Percentiles rank a stretch among this genome's conserved stretches.
Conservation (phyloP, 78 protist species). For the Creolimax fragrantissima region DNA sequence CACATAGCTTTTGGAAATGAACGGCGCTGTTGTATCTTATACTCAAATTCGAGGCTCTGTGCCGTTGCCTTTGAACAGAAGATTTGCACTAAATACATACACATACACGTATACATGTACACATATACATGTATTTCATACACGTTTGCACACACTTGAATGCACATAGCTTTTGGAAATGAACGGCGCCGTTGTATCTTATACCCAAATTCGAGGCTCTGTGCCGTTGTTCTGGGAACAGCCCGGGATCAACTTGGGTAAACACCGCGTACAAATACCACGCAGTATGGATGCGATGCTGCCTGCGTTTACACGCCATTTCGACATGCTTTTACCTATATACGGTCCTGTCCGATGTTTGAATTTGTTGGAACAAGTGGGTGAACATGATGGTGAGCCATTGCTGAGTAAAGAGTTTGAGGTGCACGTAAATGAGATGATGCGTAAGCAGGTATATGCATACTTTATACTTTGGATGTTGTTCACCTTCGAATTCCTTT, state of each 20-base stretch:
- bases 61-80: too few species aligned
- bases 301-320: constrained; percentile 58
- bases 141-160: too few species aligned
- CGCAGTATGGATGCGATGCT: constrained; percentile 36
- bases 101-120: too few species aligned
- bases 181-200: neutral
- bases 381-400: neutral
- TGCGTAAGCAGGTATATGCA: neutral
- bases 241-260: constrained; percentile 26
- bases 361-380: constrained; percentile 35
- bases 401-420: neutral
- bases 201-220: constrained; percentile 47
- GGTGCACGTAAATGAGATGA: neutral
- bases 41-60: constrained; percentile 55
- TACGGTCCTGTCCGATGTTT: constrained; percentile 40
- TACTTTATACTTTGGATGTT: neutral
- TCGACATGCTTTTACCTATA: constrained; percentile 33
- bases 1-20: neutral
- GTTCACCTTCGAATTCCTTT: too few species aligned
- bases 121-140: too few species aligned
- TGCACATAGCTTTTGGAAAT: neutral
- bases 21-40: neutral
- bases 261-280: neutral
- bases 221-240: constrained; percentile 81
- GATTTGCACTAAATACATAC: too few species aligned